Evolutionary conservation across 176 grass and related monocot genomes (phyloP).

Genomic region (barley (Hordeum vulgare)): DNA sequence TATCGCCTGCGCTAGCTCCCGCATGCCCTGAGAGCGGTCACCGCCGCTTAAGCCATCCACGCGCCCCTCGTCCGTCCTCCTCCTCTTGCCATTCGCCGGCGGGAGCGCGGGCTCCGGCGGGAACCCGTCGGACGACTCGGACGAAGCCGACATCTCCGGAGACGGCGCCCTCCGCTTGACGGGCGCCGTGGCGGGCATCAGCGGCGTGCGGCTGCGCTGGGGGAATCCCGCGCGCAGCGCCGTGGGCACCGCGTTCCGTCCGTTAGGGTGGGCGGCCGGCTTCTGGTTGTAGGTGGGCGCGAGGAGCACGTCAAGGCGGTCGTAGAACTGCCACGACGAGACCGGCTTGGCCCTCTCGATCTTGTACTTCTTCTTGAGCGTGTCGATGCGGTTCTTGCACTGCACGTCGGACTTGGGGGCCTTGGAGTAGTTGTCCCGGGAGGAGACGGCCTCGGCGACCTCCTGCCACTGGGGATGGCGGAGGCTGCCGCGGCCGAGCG

Average conservation of each 20-base stretch:
- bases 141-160: slow-evolving; percentile 36
- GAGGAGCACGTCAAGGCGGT: slow-evolving; percentile 66
- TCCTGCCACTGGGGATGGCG: slow-evolving; percentile 98
- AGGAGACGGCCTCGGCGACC: slow-evolving; percentile 86
- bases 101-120: slow-evolving; percentile 38
- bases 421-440: slow-evolving; percentile 81
- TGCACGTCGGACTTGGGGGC: slow-evolving; percentile 70
- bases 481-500: slow-evolving; percentile 87
- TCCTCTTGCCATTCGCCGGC: slow-evolving; percentile 52
- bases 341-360: slow-evolving; percentile 63
- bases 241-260: slow-evolving; percentile 15
- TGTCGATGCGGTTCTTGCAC: slow-evolving; percentile 99
- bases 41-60: neutral
- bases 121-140: slow-evolving; percentile 75
- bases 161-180: slow-evolving; percentile 21
- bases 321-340: slow-evolving; percentile 83
- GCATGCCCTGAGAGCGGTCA: slow-evolving; percentile 28
- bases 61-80: slow-evolving; percentile 21
- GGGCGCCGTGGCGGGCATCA: neutral
- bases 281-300: slow-evolving; percentile 51
- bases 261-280: slow-evolving; percentile 20
- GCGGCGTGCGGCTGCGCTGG: slow-evolving; percentile 57
- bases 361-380: slow-evolving; percentile 99
- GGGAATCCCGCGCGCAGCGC: slow-evolving; percentile 48
- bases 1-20: slow-evolving; percentile 51